These are phyloP conservation scores for Entophlyctis luteolus DNA, from an alignment of 192 early-diverging fungal genomes.

Conservation along the genomic window DNA sequence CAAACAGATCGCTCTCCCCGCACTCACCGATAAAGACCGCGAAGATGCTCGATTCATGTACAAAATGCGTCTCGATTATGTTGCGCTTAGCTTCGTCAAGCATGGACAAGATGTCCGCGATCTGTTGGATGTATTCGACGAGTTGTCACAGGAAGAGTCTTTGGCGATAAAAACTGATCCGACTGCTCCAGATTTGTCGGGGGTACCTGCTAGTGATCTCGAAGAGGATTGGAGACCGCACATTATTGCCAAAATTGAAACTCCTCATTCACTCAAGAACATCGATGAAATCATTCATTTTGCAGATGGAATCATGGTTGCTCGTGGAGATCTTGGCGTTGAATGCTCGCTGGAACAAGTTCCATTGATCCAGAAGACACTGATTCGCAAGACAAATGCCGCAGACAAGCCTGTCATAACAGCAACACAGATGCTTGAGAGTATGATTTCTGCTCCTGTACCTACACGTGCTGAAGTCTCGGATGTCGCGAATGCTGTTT, in stretches of 20 bases:
- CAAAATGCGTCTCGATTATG: constrained; percentile 46
- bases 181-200: neutral
- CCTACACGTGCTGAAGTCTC: constrained; percentile 58
- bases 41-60: constrained; percentile 45
- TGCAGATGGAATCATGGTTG: constrained; percentile 55
- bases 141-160: constrained; percentile 21
- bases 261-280: constrained; percentile 45
- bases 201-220: constrained; percentile 26
- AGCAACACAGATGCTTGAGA: constrained; percentile 59
- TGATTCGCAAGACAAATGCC: constrained; percentile 52
- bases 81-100: constrained; percentile 54
- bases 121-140: constrained; percentile 39
- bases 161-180: constrained; percentile 36
- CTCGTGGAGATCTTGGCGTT: constrained; percentile 56
- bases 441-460: constrained; percentile 50
- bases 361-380: constrained; percentile 54
- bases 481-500: constrained; percentile 59
- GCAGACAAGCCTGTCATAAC: constrained; percentile 55
- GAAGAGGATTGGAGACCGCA: constrained; percentile 49
- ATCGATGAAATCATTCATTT: constrained; percentile 52
- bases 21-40: constrained; percentile 56
- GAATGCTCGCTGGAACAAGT: constrained; percentile 50
- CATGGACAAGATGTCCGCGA: constrained; percentile 46
- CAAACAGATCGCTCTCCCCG: constrained; percentile 40
- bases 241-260: constrained; percentile 59